Evolutionary conservation across 208 protist species (phyloP), one percentile per base, ranked within the genome.

Genomic region (Leishmania gerbilli): DNA sequence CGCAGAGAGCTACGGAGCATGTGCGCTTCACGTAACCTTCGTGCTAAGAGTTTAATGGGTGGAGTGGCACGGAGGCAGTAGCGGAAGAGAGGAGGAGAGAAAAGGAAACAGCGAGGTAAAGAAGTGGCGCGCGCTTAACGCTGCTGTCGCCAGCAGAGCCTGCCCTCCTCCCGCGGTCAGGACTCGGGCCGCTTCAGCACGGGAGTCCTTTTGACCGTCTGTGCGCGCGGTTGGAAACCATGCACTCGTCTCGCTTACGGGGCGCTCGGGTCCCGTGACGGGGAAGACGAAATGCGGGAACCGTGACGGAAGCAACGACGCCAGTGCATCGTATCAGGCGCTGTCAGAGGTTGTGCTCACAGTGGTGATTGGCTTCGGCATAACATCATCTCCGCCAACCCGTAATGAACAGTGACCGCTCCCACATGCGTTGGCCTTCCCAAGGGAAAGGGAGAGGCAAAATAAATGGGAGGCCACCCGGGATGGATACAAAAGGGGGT

Each of bases 1-100:
- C 75, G 69, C 76, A 88, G 42, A 55, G 68, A 64, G 64, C 79
- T 83, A 47, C 51, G 71, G 51, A 81, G 67, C 80, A 87, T 68
- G 67, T 53, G 58, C 62, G 37, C 64, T 24, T 74, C 45, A 74
- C 64, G 68, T 34, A 34, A 51, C 8, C 24, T 77, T 79, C 64
- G 45, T 65, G 45, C 24, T 51, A 15, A 31, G 24, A 72, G 37
- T 17, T 0, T 21, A 53, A 53, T 71, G 65, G 65, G 24, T 13
- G 31, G 60, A 37, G 60, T 31, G 60, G n/a, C 31, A 3, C 21
- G 19, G 65, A 45, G 65, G 31, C 40, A 45, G 34, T 2, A 45
- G 37, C 24, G 13, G 65, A 40, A 3, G 6, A 27, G 37, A 24
- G 19, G 37, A 21, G n/a, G 60, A 1, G 1, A 0, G 60, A 40